phyloP scores from a whole-genome alignment of 768 basidiomycete genomes.

The Xerocomus brunneocitrinus region DNA sequence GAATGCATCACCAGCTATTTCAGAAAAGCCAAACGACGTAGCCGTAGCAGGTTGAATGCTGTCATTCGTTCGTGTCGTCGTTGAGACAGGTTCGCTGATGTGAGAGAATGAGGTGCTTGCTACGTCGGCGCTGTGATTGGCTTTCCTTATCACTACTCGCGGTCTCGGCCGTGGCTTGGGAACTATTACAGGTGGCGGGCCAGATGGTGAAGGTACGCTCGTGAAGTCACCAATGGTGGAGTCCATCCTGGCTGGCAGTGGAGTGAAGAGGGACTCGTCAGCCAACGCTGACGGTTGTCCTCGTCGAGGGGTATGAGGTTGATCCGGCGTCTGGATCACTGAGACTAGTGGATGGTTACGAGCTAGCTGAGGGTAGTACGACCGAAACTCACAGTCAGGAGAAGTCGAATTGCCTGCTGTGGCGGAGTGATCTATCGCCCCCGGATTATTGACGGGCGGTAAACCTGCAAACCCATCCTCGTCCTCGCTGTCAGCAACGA shows the following conservation, averaged over 20 bases:
- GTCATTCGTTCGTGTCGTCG: slow-evolving; percentile 14
- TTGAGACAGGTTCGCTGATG: slow-evolving; percentile 17
- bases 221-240: slow-evolving; percentile 15
- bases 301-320: slow-evolving; percentile 13
- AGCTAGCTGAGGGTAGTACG: background rate
- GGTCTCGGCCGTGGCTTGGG: slow-evolving; percentile 31
- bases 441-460: background rate
- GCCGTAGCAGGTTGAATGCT: slow-evolving; percentile 17
- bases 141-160: slow-evolving; percentile 23
- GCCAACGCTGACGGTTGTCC: slow-evolving; percentile 3
- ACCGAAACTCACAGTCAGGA: slow-evolving; percentile 9
- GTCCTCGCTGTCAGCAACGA: slow-evolving; percentile 49
- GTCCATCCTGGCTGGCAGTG: slow-evolving; percentile 4
- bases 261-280: slow-evolving; percentile 28
- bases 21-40: slow-evolving; percentile 9
- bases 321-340: slow-evolving; percentile 17
- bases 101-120: slow-evolving; percentile 16
- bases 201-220: slow-evolving; percentile 6
- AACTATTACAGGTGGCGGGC: background rate
- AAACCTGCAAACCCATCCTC: slow-evolving; percentile 19
- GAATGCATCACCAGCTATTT: slow-evolving; percentile 14
- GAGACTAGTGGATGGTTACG: slow-evolving; percentile 7
- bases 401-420: background rate
- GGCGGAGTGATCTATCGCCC: background rate
- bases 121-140: background rate